Evolutionary conservation across 2,329 filamentous ascomycete species (phyloP).

Genomic region (Westerdykella ornata): DNA sequence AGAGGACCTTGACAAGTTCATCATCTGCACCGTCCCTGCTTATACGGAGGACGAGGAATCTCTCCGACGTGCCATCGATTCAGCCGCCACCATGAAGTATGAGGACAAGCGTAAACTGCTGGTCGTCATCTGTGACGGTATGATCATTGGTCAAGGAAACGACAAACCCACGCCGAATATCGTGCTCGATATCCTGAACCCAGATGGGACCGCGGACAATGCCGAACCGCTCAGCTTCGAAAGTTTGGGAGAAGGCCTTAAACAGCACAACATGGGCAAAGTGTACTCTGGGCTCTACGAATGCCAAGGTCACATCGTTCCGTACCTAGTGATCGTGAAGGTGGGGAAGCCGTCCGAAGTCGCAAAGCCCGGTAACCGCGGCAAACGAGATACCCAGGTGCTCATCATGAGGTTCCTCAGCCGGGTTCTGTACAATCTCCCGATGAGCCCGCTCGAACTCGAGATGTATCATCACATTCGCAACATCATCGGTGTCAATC

Average conservation of each 20-base stretch:
- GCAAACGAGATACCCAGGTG: constrained; percentile 99
- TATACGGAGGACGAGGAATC: constrained; percentile 99
- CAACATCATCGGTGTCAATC: constrained; percentile 98
- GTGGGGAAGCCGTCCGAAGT: constrained; percentile 80
- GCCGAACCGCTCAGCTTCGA: constrained; percentile 96
- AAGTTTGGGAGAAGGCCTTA: constrained; percentile 87
- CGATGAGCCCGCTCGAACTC: constrained; percentile 93
- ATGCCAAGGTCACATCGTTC: constrained; percentile 95
- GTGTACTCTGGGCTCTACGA: constrained; percentile 97
- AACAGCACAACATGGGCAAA: constrained; percentile 99
- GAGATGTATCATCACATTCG: constrained; percentile 99
- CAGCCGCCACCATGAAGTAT: constrained; percentile 88
- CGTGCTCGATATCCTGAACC: constrained; percentile 88
- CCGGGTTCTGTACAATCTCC: constrained; percentile 92
- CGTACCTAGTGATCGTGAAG: constrained; percentile 95
- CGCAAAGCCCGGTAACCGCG: constrained; percentile 76
- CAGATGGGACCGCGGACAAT: constrained; percentile 48
- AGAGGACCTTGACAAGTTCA: constrained; percentile 95
- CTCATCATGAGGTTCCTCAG: constrained; percentile 98
- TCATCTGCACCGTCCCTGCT: constrained; percentile 94
- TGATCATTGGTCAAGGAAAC: constrained; percentile 99
- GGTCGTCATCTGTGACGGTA: constrained; percentile 89
- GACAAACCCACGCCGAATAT: constrained; percentile 92
- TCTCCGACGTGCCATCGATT: constrained; percentile 92
- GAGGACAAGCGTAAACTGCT: constrained; percentile 97